Evolutionary conservation across 2,329 filamentous ascomycete species (phyloP), one percentile per base, ranked within the genome.

Genomic region (Capronia coronata): DNA sequence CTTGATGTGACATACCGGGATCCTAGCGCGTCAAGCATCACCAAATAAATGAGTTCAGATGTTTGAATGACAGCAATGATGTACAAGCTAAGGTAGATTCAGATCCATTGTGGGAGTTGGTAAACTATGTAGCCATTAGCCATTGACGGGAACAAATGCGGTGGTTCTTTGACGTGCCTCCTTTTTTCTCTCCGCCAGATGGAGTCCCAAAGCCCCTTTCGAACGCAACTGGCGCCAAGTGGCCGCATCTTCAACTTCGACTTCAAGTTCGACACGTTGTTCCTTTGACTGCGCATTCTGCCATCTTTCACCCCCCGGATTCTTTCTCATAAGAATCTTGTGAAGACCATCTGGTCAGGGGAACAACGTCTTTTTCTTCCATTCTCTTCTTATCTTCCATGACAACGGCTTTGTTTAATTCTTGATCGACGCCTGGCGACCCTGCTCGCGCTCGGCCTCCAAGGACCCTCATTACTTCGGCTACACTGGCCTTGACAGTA

Each of bases 341-440:
- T 49, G 27, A 21, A 54, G 49, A 27, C 49, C 44, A 37, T 37
- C 22, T 46, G 52, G 47, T 46, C 37, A 25, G 38, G 40, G 38
- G 37, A 35, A 10, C 39, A 37, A 10, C 39, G 38, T 50, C 40
- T 54, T 21, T 40, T 48, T 48, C 40, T 49, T 47, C 42, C 30
- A 16, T 52, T 51, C 44, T 40, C 35, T 50, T 46, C 45, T 38
- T 47, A 16, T 29, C 8, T 22, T 48, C 27, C 14, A 35, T 43
- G 46, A 23, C 27, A n/a, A 19, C 13, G 18, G 14, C 18, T 39
- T 43, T 14, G 34, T 27, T 30, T 29, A 49, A 30, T 19, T 29
- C 22, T 43, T 44, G 30, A 48, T 48, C 44, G 10, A 23, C 19
- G 25, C n/a, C 40, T 16, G 32, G 30, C 16, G 22, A 16, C 23